Conservation (phyloP, 208 protist genomes). For the Leishmania guyanensis region DNA sequence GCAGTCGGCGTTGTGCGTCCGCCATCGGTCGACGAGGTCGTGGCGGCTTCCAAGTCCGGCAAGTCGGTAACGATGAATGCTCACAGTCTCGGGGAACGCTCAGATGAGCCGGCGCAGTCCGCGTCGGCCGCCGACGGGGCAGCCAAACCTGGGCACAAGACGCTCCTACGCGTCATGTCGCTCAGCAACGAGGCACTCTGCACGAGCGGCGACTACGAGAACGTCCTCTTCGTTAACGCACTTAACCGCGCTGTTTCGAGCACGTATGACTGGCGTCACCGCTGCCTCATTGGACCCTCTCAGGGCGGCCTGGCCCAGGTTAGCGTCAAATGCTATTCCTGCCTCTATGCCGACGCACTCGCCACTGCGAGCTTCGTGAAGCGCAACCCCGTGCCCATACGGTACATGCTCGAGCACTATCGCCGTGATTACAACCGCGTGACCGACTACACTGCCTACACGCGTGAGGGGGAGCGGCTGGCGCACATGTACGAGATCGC, state of each 20-base stretch:
- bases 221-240: constrained; percentile 37
- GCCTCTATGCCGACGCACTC: constrained; percentile 85
- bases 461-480: constrained; percentile 60
- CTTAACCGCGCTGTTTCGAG: constrained; percentile 38
- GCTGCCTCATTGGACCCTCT: constrained; percentile 36
- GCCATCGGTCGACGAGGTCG: constrained; percentile 45
- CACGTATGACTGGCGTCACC: constrained; percentile 46
- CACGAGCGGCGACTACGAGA: constrained; percentile 74
- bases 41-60: constrained; percentile 19
- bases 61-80: constrained; percentile 40
- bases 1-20: constrained; percentile 55
- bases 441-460: constrained; percentile 71
- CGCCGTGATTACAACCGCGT: constrained; percentile 54
- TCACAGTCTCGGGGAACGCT: constrained; percentile 63
- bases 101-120: constrained; percentile 29
- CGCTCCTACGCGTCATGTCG: constrained; percentile 49
- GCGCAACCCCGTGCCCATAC: constrained; percentile 53
- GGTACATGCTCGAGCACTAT: constrained; percentile 66
- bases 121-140: background rate
- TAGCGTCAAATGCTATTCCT: constrained; percentile 73
- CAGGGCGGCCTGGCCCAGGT: constrained; percentile 56
- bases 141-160: background rate
- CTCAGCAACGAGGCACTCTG: constrained; percentile 63
- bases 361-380: constrained; percentile 71
- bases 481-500: constrained; percentile 75